Conservation (phyloP, 768 basidiomycete genomes). For the Dioszegia hungarica region DNA sequence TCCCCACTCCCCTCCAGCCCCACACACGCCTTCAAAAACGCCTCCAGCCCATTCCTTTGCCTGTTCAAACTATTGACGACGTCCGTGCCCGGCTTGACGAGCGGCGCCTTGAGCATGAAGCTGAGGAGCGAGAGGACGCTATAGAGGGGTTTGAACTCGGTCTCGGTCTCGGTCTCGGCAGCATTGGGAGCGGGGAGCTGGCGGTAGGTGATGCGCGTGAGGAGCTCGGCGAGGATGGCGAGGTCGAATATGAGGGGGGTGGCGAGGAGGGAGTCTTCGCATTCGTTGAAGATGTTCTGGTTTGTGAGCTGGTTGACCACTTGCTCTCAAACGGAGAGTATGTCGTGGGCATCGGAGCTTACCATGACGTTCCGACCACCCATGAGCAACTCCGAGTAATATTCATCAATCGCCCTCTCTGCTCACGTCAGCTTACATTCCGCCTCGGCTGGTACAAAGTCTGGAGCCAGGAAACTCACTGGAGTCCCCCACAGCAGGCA, state of each 20-base stretch:
- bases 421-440: neutral
- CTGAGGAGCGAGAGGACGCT: constrained; percentile 84
- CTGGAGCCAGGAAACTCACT: constrained; percentile 49
- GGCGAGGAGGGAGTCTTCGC: constrained; percentile 95
- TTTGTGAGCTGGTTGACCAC: neutral
- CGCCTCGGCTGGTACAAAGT: neutral
- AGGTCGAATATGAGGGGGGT: constrained; percentile 94
- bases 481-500: constrained; percentile 92
- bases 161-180: constrained; percentile 28
- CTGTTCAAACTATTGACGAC: constrained; percentile 93
- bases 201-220: constrained; percentile 89
- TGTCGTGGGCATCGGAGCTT: too few species aligned
- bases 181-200: constrained; percentile 41
- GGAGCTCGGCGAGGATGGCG: constrained; percentile 83
- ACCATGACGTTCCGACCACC: constrained; percentile 86
- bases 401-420: constrained; percentile 85
- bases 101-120: constrained; percentile 98
- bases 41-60: constrained; percentile 89
- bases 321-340: neutral
- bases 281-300: constrained; percentile 73
- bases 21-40: constrained; percentile 89
- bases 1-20: constrained; percentile 79
- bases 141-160: constrained; percentile 78
- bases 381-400: constrained; percentile 96
- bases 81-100: constrained; percentile 81